A percentile compares a stretch with the other conserved stretches of the same genome.
Evolutionary conservation across 805 yeast genomes (phyloP).

Genomic region (Wickerhamiella domercqiae): DNA sequence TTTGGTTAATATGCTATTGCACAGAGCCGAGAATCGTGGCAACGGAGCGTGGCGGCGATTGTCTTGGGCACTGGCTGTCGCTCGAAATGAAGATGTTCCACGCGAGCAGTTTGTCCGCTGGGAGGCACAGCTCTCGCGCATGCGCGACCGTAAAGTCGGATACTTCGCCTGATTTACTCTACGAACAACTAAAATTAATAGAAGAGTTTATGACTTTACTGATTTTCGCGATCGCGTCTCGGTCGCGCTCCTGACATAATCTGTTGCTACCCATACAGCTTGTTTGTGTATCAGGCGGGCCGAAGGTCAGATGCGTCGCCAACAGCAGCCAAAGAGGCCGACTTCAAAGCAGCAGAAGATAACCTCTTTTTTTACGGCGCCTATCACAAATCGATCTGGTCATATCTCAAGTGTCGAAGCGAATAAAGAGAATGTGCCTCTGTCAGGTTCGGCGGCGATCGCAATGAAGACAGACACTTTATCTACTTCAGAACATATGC

Average conservation of each 20-base stretch:
- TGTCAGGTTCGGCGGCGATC: too few relatives aligned
- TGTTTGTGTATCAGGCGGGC: too few relatives aligned
- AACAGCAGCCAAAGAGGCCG: too few relatives aligned
- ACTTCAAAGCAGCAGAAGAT: too few relatives aligned
- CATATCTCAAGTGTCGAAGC: too few relatives aligned
- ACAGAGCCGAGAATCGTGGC: constrained; percentile 11
- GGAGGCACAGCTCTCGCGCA: constrained; percentile 12
- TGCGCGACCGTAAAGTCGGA: constrained; percentile 14
- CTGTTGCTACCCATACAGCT: neutral
- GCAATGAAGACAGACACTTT: too few relatives aligned
- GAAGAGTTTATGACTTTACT: neutral
- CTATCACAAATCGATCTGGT: too few relatives aligned
- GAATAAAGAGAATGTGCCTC: too few relatives aligned
- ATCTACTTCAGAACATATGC: too few relatives aligned
- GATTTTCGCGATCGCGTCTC: neutral
- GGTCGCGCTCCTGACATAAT: neutral
- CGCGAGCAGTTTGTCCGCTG: constrained; percentile 13
- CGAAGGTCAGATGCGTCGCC: too few relatives aligned
- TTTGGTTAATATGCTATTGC: constrained; percentile 18
- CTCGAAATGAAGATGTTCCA: constrained; percentile 16
- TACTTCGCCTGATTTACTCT: constrained; percentile 18
- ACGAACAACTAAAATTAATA: neutral
- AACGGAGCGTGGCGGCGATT: constrained; percentile 19
- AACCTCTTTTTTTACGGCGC: too few relatives aligned
- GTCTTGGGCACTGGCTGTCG: constrained; percentile 20